Percentiles rank a stretch among this genome's conserved stretches.
Evolutionary conservation across 106 monocot species (phyloP).

Genomic region (Alisma plantagoaquatica): DNA sequence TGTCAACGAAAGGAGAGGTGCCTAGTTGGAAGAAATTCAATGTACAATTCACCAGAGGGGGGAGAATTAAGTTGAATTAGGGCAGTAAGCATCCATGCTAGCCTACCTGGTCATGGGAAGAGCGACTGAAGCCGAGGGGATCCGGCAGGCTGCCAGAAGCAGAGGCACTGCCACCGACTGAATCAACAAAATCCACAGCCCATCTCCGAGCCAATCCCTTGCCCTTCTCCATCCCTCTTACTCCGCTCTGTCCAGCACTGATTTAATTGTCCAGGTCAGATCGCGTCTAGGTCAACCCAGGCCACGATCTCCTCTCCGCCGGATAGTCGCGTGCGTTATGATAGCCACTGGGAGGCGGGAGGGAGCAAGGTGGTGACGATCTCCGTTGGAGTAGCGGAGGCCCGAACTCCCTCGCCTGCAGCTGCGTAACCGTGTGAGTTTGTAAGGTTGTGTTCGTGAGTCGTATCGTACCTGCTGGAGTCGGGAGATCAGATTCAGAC

Average conservation of each 20-base stretch:
- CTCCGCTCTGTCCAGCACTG: too few species aligned
- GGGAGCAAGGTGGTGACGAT: too few species aligned
- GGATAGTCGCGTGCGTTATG: too few species aligned
- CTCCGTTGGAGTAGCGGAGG: too few species aligned
- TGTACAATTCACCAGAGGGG: neutral
- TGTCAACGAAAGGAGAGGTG: slow-evolving; percentile 3
- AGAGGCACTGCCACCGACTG: slow-evolving; percentile 20
- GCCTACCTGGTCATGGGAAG: slow-evolving; percentile 48
- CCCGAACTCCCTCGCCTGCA: too few species aligned
- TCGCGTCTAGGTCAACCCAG: too few species aligned
- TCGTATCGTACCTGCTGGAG: too few species aligned
- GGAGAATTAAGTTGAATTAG: neutral
- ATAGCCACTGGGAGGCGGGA: too few species aligned
- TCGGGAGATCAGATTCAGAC: too few species aligned
- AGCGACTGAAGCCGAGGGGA: slow-evolving; percentile 69
- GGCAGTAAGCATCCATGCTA: neutral
- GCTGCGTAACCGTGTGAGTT: too few species aligned
- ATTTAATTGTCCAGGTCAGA: neutral
- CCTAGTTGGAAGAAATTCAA: neutral
- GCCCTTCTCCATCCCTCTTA: slow-evolving; percentile 67
- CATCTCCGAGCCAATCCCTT: slow-evolving; percentile 83
- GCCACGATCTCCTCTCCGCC: too few species aligned
- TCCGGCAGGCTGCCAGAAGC: slow-evolving; percentile 46
- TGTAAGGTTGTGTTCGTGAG: too few species aligned
- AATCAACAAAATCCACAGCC: slow-evolving; percentile 72